phyloP scores from a whole-genome alignment of 139 green algal species.

The Micractinium conductrix region DNA sequence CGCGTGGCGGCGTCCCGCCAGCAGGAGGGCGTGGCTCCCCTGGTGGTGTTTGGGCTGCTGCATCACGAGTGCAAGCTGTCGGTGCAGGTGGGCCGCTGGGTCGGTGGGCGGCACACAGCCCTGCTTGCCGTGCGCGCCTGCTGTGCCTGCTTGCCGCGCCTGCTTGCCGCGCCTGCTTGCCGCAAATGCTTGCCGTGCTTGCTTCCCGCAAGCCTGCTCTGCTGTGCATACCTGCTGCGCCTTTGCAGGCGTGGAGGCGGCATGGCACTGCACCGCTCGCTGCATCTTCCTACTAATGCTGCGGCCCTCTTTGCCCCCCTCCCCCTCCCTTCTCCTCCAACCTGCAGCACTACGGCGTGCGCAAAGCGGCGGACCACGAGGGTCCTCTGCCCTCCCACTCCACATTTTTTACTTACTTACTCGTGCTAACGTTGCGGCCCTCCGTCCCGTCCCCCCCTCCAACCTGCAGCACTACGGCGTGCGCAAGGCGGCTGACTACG shows the following conservation, averaged over 20 bases:
- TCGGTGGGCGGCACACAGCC: too few relatives aligned
- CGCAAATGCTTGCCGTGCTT: too few relatives aligned
- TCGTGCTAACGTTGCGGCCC: too few relatives aligned
- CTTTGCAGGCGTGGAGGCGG: neutral
- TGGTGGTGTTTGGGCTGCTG: constrained; percentile 83
- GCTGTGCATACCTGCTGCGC: neutral
- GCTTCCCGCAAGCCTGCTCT: too few relatives aligned
- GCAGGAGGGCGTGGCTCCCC: constrained; percentile 31
- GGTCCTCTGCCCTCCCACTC: constrained; percentile 83
- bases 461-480: constrained; percentile 47
- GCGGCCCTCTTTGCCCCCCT: neutral
- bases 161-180: too few relatives aligned
- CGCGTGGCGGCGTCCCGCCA: constrained; percentile 25
- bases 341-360: constrained; percentile 52
- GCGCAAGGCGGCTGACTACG: constrained; percentile 69
- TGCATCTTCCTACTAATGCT: too few relatives aligned
- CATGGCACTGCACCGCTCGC: neutral
- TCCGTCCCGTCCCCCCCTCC: neutral
- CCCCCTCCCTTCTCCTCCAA: neutral
- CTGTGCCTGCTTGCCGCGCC: too few relatives aligned
- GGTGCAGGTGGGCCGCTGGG: constrained; percentile 53
- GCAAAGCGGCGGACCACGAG: constrained; percentile 66
- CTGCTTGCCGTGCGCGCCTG: too few relatives aligned
- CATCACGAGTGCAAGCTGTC: constrained; percentile 93
- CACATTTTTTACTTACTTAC: too few relatives aligned